Evolutionary conservation across 2,329 filamentous ascomycete species (phyloP), one percentile per base, ranked within the genome.

Genomic region (Ophiostoma angusticollis): DNA sequence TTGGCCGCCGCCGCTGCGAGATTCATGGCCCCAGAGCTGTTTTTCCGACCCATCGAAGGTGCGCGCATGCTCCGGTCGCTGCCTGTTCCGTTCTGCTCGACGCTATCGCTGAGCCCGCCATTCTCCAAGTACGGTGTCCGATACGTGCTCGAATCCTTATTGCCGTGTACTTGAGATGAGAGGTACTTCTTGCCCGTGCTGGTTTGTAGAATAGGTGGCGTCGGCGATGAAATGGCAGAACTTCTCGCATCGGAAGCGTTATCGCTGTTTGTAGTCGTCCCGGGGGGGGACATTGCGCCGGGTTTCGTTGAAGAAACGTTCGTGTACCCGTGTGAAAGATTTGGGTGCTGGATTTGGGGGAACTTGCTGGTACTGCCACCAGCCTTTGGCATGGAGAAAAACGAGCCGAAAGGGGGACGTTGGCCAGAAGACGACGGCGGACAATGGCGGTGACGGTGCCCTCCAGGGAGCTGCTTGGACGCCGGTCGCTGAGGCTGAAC

Each of bases 31-130:
- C 43, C 44, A 4, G 40, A 37, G 28, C 31, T 39, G 38, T 42
- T 42, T 22, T 35, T 41, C 9, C 36, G 32, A 17, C 41, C 25
- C 27, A 40, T 39, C 14, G 25, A n/a, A 3, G 36, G 36, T 4
- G 28, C 36, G 9, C 29, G 43, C 32, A 23, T 41, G 38, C 14
- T 63, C 62, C 35, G 60, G 58, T 14, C 23, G 14, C 67, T 44
- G 24, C 3, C 29, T 37, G 13, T 16, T 35, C 5, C 33, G 30
- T 6, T 31, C 23, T 32, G 5, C 16, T 75, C 70, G 41, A 76
- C 75, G 5, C 71, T 72, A 44, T 78, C 78, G 24, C 68, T 73
- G 47, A 77, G 77, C 0, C 72, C 74, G 18, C 69, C 67, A 57
- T 60, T 64, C 2, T 63, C 59, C 13, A 68, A 64, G 50, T 78